A percentile compares a stretch with the other conserved stretches of the same genome.
These are phyloP conservation scores for Trypanosoma platydactyli DNA, from an alignment of 208 protist species.

Conservation along the genomic window DNA sequence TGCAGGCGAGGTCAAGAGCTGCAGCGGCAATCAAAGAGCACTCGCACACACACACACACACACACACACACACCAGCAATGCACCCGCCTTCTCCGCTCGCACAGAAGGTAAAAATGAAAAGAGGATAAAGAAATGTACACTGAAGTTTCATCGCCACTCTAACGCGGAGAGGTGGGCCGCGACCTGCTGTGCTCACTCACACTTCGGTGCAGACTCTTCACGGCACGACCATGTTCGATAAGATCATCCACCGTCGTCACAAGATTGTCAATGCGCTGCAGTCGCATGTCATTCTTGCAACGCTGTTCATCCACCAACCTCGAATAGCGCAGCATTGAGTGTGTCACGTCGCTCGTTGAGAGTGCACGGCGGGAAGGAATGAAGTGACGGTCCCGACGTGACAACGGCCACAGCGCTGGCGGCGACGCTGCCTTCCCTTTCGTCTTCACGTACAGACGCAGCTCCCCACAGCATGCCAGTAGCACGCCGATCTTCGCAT, in stretches of 20 bases:
- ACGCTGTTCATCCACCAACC: conserved; percentile 29
- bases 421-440: neutral
- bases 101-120: neutral
- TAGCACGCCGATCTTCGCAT: conserved; percentile 5
- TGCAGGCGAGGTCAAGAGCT: too few species aligned
- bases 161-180: neutral
- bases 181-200: neutral
- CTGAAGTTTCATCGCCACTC: neutral
- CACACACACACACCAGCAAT: neutral
- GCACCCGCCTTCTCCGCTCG: neutral
- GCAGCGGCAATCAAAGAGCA: neutral
- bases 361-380: neutral
- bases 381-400: too few species aligned
- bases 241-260: conserved; percentile 54
- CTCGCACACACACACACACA: neutral
- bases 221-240: conserved; percentile 34
- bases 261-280: conserved; percentile 30
- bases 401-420: neutral
- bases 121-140: too few species aligned
- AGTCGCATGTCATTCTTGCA: conserved; percentile 38
- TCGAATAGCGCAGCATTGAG: conserved; percentile 57
- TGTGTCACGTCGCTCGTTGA: conserved; percentile 35
- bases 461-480: neutral
- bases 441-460: neutral
- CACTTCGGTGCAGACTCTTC: neutral